Conservation (phyloP, 345 rosid species). For the Brassica cretica region DNA sequence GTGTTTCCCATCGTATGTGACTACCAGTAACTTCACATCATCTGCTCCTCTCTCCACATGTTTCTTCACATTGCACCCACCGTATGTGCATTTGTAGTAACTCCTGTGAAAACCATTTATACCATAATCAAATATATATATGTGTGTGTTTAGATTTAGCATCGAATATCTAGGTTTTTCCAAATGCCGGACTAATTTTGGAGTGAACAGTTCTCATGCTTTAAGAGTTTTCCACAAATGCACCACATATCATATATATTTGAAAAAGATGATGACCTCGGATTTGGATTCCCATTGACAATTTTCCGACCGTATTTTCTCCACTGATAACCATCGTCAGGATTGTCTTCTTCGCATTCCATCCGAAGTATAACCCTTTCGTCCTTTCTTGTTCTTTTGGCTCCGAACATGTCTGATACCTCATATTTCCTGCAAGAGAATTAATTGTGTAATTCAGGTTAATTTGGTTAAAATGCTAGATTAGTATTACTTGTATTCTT, state of each 20-base stretch:
- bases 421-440: conserved; percentile 11
- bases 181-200: neutral
- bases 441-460: neutral
- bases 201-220: neutral
- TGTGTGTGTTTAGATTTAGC: neutral
- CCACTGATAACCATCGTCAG: conserved; percentile 37
- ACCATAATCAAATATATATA: neutral
- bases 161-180: neutral
- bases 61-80: conserved; percentile 25
- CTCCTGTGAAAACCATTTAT: conserved; percentile 19
- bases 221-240: neutral
- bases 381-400: conserved; percentile 9
- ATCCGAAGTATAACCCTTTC: conserved; percentile 32
- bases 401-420: conserved; percentile 28
- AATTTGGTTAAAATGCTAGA: neutral
- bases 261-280: conserved; percentile 22
- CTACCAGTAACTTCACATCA: neutral
- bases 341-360: conserved; percentile 24
- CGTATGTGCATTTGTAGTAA: conserved; percentile 33
- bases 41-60: conserved; percentile 42
- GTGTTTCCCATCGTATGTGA: conserved; percentile 35
- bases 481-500: neutral
- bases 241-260: neutral
- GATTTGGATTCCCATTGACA: conserved; percentile 36
- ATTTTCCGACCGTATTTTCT: conserved; percentile 38